Evolutionary conservation across 202 grass and related monocot genomes (phyloP).

Genomic region (Panicum hallii): DNA sequence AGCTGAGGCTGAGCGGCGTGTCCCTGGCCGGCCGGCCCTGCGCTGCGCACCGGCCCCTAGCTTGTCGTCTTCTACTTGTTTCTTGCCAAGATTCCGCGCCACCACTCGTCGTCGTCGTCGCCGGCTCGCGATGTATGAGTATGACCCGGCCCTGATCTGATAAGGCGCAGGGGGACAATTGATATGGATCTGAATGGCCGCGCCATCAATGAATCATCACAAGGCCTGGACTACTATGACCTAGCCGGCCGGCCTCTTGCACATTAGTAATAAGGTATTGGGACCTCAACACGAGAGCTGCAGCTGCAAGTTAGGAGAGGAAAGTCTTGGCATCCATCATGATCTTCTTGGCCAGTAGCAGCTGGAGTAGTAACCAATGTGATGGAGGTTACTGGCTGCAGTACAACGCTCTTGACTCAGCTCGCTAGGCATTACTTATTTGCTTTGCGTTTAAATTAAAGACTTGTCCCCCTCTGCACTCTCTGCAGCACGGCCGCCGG

Average conservation of each 20-base stretch:
- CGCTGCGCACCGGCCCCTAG: not conserved
- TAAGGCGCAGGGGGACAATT: constrained; percentile 55
- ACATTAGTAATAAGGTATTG: constrained; percentile 3
- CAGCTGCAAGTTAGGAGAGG: constrained; percentile 6
- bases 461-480: constrained; percentile 27
- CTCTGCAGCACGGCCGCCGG: not conserved
- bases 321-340: constrained; percentile 53
- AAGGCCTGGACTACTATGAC: constrained; percentile 9
- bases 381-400: not conserved
- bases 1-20: not conserved
- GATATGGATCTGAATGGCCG: constrained; percentile 52
- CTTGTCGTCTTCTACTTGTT: constrained; percentile 59
- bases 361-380: not conserved
- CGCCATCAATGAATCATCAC: constrained; percentile 43
- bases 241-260: constrained; percentile 2
- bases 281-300: not conserved
- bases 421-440: constrained; percentile 30
- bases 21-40: not conserved
- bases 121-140: not conserved
- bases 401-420: no score
- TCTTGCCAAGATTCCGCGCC: constrained; percentile 50
- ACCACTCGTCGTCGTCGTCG: constrained; percentile 25
- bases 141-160: not conserved
- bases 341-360: constrained; percentile 29
- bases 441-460: constrained; percentile 34